These are phyloP conservation scores for Phytophthora meadii DNA, from an alignment of 352 stramenopile species.

Conservation along the genomic window DNA sequence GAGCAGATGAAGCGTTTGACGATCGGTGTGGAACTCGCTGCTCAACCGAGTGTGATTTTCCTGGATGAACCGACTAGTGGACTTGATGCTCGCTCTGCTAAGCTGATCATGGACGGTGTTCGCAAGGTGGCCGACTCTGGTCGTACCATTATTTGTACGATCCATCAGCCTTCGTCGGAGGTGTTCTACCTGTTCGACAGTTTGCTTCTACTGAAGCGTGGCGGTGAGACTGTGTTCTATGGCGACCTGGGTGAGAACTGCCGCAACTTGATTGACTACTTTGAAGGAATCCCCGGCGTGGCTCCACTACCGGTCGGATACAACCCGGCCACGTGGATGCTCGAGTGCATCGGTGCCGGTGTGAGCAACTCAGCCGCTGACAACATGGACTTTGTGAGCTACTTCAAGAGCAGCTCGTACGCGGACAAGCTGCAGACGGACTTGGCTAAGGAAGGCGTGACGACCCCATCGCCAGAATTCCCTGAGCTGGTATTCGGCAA, in stretches of 20 bases:
- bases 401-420: constrained; percentile 32
- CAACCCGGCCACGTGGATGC: constrained; percentile 41
- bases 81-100: constrained; percentile 21
- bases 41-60: constrained; percentile 33
- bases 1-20: constrained; percentile 31
- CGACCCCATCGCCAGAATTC: constrained; percentile 18
- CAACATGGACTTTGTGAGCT: constrained; percentile 33
- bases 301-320: constrained; percentile 43
- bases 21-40: constrained; percentile 26
- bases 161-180: constrained; percentile 87
- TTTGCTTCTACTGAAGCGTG: constrained; percentile 65
- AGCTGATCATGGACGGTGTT: constrained; percentile 31
- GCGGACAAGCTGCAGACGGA: constrained; percentile 10
- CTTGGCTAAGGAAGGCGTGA: constrained; percentile 33
- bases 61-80: constrained; percentile 29
- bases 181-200: constrained; percentile 87
- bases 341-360: constrained; percentile 55
- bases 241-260: constrained; percentile 43
- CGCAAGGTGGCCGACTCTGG: constrained; percentile 27
- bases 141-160: constrained; percentile 78
- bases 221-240: constrained; percentile 48
- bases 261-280: constrained; percentile 47
- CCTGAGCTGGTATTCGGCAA: constrained; percentile 37
- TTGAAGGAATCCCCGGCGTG: constrained; percentile 33
- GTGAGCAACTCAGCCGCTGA: constrained; percentile 30